Conservation (phyloP, 2,329 filamentous ascomycete species). For the Sphaerulina vaccinii region DNA sequence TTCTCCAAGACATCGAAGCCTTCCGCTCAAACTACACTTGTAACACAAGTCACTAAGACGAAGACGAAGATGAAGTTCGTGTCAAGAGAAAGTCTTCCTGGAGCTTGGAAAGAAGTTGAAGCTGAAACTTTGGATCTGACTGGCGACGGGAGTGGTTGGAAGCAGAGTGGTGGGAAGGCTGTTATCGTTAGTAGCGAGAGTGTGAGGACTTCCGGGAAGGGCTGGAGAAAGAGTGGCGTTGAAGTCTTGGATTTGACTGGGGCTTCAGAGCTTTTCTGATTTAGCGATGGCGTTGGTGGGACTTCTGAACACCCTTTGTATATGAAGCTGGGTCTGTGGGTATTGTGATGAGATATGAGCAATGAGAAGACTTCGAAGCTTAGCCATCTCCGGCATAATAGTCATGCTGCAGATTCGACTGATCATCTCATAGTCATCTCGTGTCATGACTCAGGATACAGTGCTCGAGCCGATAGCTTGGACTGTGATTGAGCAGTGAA, state of each 20-base stretch:
- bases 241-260: constrained; percentile 39
- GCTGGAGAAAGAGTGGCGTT: constrained; percentile 37
- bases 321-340: neutral
- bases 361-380: too few relatives aligned
- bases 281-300: constrained; percentile 11
- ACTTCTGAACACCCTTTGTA: neutral
- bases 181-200: neutral
- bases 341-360: neutral
- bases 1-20: neutral
- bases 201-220: constrained; percentile 9
- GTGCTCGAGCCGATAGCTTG: too few relatives aligned
- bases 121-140: constrained; percentile 32
- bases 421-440: too few relatives aligned
- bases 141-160: constrained; percentile 30
- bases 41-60: constrained; percentile 15
- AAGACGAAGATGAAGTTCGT: constrained; percentile 29
- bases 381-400: neutral
- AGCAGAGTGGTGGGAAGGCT: constrained; percentile 17
- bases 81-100: constrained; percentile 35
- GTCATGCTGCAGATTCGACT: too few relatives aligned
- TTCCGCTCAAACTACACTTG: neutral
- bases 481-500: too few relatives aligned
- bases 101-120: constrained; percentile 37
- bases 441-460: too few relatives aligned
- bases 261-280: constrained; percentile 19